These are phyloP conservation scores for Agaricus blazei DNA, from an alignment of 768 basidiomycete species.

Conservation along the genomic window DNA sequence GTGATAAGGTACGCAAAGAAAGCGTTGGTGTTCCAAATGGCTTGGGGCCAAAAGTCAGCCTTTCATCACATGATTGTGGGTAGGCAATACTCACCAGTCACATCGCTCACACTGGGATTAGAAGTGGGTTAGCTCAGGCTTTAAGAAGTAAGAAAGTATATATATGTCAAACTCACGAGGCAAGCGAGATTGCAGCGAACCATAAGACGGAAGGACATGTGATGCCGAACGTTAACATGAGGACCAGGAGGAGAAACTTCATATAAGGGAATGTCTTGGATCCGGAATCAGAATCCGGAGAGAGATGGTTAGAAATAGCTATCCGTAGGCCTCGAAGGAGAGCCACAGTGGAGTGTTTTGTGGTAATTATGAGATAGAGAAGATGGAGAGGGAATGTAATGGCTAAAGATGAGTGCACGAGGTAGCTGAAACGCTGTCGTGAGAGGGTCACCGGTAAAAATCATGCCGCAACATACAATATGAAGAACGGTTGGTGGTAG, in stretches of 20 bases:
- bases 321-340: conserved; percentile 48
- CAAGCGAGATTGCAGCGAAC: conserved; percentile 66
- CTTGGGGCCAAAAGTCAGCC: conserved; percentile 17
- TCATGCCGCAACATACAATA: conserved; percentile 53
- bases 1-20: conserved; percentile 90
- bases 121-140: background rate
- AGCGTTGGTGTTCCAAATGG: conserved; percentile 84
- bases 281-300: conserved; percentile 25
- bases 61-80: background rate
- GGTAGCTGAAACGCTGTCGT: conserved; percentile 47
- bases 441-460: background rate
- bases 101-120: conserved; percentile 63
- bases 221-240: conserved; percentile 49
- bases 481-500: conserved; percentile 85
- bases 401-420: conserved; percentile 79
- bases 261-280: conserved; percentile 30
- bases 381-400: conserved; percentile 84
- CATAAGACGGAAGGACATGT: conserved; percentile 66
- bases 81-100: conserved; percentile 46
- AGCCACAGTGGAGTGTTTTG: conserved; percentile 40
- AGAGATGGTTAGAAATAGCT: conserved; percentile 44
- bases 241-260: conserved; percentile 32
- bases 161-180: conserved; percentile 52
- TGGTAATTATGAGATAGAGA: conserved; percentile 49
- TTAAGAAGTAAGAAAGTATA: conserved; percentile 3